Percentiles rank a stretch among this genome's conserved stretches.
Evolutionary conservation across 2,329 filamentous ascomycete genomes (phyloP).

Genomic region (Talaromyces amestolkiae): DNA sequence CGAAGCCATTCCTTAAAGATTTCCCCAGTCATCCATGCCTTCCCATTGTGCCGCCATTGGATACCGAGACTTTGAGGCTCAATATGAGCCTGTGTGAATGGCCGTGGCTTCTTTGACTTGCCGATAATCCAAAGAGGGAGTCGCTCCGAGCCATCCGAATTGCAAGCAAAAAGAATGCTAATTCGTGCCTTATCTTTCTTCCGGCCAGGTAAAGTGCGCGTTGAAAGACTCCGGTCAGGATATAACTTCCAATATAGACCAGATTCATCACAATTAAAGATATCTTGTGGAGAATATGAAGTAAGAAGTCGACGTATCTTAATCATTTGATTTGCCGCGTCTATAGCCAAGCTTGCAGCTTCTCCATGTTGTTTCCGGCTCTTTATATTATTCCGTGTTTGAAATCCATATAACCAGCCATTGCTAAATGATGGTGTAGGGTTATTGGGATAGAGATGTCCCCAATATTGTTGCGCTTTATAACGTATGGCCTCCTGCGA

Average conservation of each 20-base stretch:
- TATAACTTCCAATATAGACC: background rate
- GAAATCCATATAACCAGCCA: background rate
- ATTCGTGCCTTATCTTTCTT: constrained; percentile 18
- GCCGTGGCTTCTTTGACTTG: constrained; percentile 22
- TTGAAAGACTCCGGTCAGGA: constrained; percentile 18
- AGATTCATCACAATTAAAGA: constrained; percentile 5
- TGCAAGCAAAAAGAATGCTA: too few species aligned
- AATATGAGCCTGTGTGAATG: constrained; percentile 21
- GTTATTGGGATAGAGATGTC: background rate
- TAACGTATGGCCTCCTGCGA: too few species aligned
- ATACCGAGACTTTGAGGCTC: constrained; percentile 25
- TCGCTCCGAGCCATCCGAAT: constrained; percentile 25
- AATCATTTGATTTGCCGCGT: background rate
- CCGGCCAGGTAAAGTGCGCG: constrained; percentile 9
- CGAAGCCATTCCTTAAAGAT: constrained; percentile 23
- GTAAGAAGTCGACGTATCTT: background rate
- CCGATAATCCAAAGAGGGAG: constrained; percentile 25
- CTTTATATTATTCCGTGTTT: background rate
- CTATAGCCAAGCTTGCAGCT: background rate
- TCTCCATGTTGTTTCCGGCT: background rate
- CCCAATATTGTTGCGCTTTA: background rate
- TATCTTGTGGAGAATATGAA: background rate
- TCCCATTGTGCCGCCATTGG: constrained; percentile 26
- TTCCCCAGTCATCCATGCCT: constrained; percentile 21
- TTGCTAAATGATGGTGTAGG: constrained; percentile 6